Evolutionary conservation across 495 filamentous ascomycete genomes (phyloP).

Genomic region (Tuber indicum): DNA sequence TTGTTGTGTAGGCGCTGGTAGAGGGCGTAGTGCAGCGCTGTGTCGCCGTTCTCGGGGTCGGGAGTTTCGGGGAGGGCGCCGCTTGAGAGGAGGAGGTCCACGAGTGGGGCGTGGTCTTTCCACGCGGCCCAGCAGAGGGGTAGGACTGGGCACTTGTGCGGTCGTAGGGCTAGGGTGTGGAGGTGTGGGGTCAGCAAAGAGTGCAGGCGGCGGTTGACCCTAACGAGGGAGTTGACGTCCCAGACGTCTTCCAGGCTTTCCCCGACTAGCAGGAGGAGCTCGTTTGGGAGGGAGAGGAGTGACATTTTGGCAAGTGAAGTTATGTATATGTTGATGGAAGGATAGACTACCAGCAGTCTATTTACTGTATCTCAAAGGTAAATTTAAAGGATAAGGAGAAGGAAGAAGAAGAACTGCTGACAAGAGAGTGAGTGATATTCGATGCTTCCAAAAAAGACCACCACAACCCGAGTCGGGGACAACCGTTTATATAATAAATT

Average conservation of each 20-base stretch:
- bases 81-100: constrained; percentile 9
- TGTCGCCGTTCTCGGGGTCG: neutral
- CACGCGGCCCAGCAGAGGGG: constrained; percentile 27
- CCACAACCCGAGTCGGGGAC: neutral
- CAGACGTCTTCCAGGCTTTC: constrained; percentile 7
- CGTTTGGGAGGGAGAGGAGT: constrained; percentile 28
- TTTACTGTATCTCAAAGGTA: neutral
- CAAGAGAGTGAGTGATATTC: neutral
- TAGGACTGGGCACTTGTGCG: neutral
- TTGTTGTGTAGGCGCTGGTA: neutral
- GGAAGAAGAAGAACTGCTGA: neutral
- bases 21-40: neutral
- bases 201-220: constrained; percentile 7
- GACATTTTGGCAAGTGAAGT: constrained; percentile 9
- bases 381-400: neutral
- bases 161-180: constrained; percentile 18
- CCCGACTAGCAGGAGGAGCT: constrained; percentile 24
- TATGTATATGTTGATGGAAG: neutral
- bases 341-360: neutral
- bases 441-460: neutral
- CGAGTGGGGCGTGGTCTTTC: constrained; percentile 25
- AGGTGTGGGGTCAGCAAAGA: constrained; percentile 26
- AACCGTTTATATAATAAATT: neutral
- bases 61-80: neutral
- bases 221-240: constrained; percentile 13